A percentile compares a stretch with the other conserved stretches of the same genome.
These are phyloP conservation scores for Antitrichia curtipendula DNA, from an alignment of 225 moss, liverwort and hornwort species.

Conservation along the genomic window DNA sequence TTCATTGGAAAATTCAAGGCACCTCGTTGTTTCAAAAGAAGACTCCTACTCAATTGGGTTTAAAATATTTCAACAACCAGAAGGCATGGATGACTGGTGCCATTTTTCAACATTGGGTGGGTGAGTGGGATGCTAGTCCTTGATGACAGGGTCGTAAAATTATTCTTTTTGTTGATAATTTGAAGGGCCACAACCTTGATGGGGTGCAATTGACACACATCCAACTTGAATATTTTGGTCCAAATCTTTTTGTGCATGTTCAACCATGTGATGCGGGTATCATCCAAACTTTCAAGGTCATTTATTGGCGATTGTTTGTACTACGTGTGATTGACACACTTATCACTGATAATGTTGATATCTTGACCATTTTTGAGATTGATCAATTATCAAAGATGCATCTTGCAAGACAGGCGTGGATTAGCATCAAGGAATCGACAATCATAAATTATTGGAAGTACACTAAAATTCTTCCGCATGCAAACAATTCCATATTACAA, in stretches of 20 bases:
- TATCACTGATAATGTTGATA: not conserved
- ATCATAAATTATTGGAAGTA: not conserved
- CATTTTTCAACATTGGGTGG: not conserved
- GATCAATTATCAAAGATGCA: not conserved
- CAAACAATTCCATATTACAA: not conserved
- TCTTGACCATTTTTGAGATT: not conserved
- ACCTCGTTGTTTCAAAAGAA: not conserved
- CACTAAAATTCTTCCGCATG: not conserved
- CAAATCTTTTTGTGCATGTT: not conserved
- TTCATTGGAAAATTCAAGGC: not conserved
- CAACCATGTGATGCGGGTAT: not conserved
- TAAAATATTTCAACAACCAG: not conserved
- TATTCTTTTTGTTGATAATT: too few relatives aligned
- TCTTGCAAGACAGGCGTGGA: not conserved
- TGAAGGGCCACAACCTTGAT: not conserved
- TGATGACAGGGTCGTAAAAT: rapidly evolving
- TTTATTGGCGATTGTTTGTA: rapidly evolving
- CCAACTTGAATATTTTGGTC: not conserved
- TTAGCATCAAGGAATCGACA: not conserved
- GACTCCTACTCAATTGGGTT: not conserved
- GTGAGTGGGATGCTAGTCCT: not conserved
- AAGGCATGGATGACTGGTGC: not conserved
- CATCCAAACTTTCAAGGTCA: not conserved
- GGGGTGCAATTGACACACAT: not conserved
- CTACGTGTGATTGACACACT: not conserved